A percentile compares a stretch with the other conserved stretches of the same genome.
phyloP scores from a whole-genome alignment of 75 land plant genomes.

The Azolla pinnata region DNA sequence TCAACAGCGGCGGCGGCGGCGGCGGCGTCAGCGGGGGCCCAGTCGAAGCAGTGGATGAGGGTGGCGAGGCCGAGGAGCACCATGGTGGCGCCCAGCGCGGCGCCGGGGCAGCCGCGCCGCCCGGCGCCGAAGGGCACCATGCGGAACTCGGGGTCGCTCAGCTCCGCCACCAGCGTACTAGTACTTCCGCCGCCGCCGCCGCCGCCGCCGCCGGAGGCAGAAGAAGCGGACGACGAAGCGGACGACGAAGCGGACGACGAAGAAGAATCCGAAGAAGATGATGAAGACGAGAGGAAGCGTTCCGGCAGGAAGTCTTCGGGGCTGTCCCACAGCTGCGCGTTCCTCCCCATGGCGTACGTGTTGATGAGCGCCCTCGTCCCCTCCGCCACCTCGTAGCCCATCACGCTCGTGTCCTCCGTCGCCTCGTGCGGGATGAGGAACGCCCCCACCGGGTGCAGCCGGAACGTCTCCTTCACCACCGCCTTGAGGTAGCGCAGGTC shows the following conservation, averaged over 20 bases:
- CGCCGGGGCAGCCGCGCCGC: constrained; percentile 29
- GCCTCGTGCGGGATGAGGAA: constrained; percentile 13
- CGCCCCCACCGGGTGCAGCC: constrained; percentile 13
- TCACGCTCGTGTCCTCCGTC: constrained; percentile 4
- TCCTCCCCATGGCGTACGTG: constrained; percentile 11
- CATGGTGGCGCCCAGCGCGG: constrained; percentile 15
- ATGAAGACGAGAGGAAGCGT: no score
- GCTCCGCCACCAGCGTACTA: not conserved
- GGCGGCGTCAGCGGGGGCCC: constrained; percentile 7
- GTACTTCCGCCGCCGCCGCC: no score
- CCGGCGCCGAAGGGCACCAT: constrained; percentile 33
- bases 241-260: no score
- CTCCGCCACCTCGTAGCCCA: constrained; percentile 6
- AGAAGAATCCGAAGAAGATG: no score
- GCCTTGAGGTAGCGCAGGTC: constrained; percentile 3
- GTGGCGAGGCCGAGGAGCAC: constrained; percentile 18
- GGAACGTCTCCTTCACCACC: constrained; percentile 9
- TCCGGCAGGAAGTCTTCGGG: constrained; percentile 9
- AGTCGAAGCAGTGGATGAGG: constrained; percentile 19
- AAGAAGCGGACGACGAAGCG: no score
- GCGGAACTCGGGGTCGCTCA: constrained; percentile 13
- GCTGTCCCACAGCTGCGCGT: constrained; percentile 6
- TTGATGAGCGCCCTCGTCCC: constrained; percentile 10
- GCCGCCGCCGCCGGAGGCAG: no score
- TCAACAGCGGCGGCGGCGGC: not conserved